A percentile compares a stretch with the other conserved stretches of the same genome.
These are phyloP conservation scores for Primulina huaijiensis DNA, from an alignment of 257 asterid species.

Conservation along the genomic window DNA sequence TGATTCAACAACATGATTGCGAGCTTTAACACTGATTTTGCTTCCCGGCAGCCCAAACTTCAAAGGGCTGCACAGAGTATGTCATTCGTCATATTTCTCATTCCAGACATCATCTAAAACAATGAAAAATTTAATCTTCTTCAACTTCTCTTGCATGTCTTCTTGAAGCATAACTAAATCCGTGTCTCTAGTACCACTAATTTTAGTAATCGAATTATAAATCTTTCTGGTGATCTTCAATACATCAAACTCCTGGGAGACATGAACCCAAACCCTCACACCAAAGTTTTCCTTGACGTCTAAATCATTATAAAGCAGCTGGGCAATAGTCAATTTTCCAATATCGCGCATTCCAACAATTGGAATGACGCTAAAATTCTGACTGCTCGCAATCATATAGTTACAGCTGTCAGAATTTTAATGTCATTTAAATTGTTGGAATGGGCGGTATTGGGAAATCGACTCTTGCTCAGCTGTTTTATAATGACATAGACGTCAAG, in stretches of 20 bases:
- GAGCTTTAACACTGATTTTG: constrained; percentile 23
- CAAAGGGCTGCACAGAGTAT: constrained; percentile 10
- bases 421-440: too few species aligned
- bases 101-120: constrained; percentile 30
- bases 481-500: too few species aligned
- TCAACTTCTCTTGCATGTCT: constrained; percentile 10
- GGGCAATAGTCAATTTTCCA: not conserved
- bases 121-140: constrained; percentile 7
- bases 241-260: constrained; percentile 21
- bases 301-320: constrained; percentile 17
- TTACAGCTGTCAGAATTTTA: too few species aligned
- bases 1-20: constrained; percentile 13
- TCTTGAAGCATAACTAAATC: constrained; percentile 7
- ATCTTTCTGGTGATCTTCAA: constrained; percentile 9
- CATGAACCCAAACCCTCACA: constrained; percentile 21
- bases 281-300: not conserved
- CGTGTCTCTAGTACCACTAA: not conserved
- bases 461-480: too few species aligned
- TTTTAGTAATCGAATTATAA: not conserved
- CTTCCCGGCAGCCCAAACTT: constrained; percentile 14
- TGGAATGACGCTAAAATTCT: too few species aligned
- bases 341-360: too few species aligned
- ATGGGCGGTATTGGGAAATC: too few species aligned
- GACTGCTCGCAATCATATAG: too few species aligned
- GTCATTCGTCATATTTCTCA: not conserved